A percentile compares a stretch with the other conserved stretches of the same genome.
These are phyloP conservation scores for Nannochloropsis gaditana DNA, from an alignment of 108 stramenopile species.

Conservation along the genomic window DNA sequence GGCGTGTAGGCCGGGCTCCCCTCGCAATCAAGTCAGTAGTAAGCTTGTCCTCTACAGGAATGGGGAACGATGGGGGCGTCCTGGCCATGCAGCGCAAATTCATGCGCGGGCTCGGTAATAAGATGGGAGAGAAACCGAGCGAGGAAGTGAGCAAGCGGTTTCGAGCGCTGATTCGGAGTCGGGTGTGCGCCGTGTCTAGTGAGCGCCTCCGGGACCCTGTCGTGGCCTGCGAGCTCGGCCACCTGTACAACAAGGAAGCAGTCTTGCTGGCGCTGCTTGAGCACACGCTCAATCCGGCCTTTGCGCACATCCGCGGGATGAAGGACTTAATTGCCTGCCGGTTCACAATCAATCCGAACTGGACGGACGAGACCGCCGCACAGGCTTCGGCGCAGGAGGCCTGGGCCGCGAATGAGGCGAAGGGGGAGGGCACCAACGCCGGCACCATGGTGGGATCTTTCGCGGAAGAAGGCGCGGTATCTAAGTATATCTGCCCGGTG, in stretches of 20 bases:
- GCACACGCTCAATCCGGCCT: constrained; percentile 39
- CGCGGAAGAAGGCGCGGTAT: constrained; percentile 30
- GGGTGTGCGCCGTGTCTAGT: constrained; percentile 49
- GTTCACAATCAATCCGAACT: constrained; percentile 6
- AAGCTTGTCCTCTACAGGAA: not conserved
- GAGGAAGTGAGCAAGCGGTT: constrained; percentile 18
- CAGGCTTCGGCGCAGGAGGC: not conserved
- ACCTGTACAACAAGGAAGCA: constrained; percentile 60
- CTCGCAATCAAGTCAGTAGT: too few relatives aligned
- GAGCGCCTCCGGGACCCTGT: constrained; percentile 52
- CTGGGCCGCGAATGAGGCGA: not conserved
- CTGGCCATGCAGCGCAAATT: constrained; percentile 57
- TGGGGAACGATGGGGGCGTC: constrained; percentile 61
- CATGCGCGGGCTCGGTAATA: constrained; percentile 43
- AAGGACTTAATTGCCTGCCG: constrained; percentile 52
- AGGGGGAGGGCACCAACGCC: constrained; percentile 16
- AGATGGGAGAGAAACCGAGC: constrained; percentile 31
- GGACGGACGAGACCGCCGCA: not conserved
- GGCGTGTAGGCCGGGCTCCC: too few relatives aligned
- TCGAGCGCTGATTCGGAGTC: not conserved
- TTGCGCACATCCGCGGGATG: constrained; percentile 49
- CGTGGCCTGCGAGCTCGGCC: constrained; percentile 56
- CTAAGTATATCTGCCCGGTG: constrained; percentile 52
- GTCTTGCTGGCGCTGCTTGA: constrained; percentile 47
- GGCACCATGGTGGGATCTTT: not conserved